Evolutionary conservation across 805 yeast genomes (phyloP), one percentile per base, ranked within the genome.

Genomic region (Tanozyma kutaoensis): DNA sequence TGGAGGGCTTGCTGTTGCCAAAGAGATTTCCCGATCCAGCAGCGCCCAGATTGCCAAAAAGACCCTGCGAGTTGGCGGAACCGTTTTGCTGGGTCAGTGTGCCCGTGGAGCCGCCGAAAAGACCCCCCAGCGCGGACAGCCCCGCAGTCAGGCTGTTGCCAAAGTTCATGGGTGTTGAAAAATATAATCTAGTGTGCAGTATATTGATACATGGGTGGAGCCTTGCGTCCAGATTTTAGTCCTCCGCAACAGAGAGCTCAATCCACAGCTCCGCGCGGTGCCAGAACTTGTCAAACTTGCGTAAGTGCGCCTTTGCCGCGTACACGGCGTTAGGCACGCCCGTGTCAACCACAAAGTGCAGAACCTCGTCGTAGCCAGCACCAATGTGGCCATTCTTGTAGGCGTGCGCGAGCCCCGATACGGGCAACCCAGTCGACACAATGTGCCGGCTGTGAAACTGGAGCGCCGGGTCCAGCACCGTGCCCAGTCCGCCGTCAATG

Each of bases 401-500:
- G 3, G 78, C 72, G 36, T 69, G 70, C 11, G 67, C 42, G 15
- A 77, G 40, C 1, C 85, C 78, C 13, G 69, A 63, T 24, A 79
- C 48, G 3, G 93, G 93, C 35, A 84, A 53, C 2, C 91, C 93
- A 40, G 75, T 52, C 20, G 86, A 74, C 4, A 76, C 65, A 20
- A 81, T 63, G 53, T 74, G 72, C 32, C 63, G 65, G 30, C 78
- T 55, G 9, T 56, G 49, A 8, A 76, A 42, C 5, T 52, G 46
- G 9, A 55, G 37, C 15, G 46, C 36, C 6, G 42, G 38, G 25
- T 45, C 55, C 37, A 38, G 45, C 7, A 45, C 44, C 15, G 52
- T 56, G 6, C 95, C 96, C 1, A 93, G 70, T 4, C 91, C 81
- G 6, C 85, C 76, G 42, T 81, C 93, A 22, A 77, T 56, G 4